Percentiles rank a stretch among this genome's conserved stretches.
phyloP scores from a whole-genome alignment of 768 basidiomycete genomes.

The Trametes cinnabarina region DNA sequence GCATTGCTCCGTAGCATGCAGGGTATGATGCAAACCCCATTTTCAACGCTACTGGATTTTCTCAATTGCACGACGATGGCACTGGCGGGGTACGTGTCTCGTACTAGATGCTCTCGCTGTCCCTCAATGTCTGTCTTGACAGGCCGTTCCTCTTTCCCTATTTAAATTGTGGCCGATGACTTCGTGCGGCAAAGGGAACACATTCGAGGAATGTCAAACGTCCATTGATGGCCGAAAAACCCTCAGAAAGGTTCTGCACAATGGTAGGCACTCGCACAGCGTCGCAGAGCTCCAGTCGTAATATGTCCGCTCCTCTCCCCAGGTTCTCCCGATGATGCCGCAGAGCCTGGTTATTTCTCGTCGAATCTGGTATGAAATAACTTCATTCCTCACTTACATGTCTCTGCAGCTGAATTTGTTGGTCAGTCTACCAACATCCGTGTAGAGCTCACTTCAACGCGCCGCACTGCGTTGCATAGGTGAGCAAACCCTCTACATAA shows the following conservation, averaged over 20 bases:
- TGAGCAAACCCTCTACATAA: constrained; percentile 31
- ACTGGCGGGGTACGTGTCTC: constrained; percentile 51
- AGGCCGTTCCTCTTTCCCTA: constrained; percentile 49
- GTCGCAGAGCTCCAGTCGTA: too few species aligned
- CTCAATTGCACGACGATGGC: constrained; percentile 61
- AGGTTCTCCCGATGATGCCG: constrained; percentile 60
- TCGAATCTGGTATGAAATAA: constrained; percentile 49
- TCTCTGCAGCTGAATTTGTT: too few species aligned
- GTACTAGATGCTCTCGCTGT: too few species aligned
- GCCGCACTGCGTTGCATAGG: constrained; percentile 58
- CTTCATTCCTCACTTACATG: too few species aligned
- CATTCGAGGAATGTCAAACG: constrained; percentile 52
- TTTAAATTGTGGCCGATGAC: constrained; percentile 61
- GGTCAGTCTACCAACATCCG: constrained; percentile 52
- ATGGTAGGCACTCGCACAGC: too few species aligned
- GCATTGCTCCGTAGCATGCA: constrained; percentile 40
- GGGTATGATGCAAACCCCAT: constrained; percentile 38
- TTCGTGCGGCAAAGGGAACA: constrained; percentile 36
- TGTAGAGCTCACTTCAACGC: constrained; percentile 59
- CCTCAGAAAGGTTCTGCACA: constrained; percentile 43
- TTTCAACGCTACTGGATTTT: constrained; percentile 52
- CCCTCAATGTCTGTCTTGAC: too few species aligned
- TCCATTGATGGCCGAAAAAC: constrained; percentile 46
- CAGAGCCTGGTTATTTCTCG: constrained; percentile 66
- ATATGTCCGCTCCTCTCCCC: not conserved